Evolutionary conservation across 192 early-diverging fungal species (phyloP).

Genomic region (Backusella morwellensis): DNA sequence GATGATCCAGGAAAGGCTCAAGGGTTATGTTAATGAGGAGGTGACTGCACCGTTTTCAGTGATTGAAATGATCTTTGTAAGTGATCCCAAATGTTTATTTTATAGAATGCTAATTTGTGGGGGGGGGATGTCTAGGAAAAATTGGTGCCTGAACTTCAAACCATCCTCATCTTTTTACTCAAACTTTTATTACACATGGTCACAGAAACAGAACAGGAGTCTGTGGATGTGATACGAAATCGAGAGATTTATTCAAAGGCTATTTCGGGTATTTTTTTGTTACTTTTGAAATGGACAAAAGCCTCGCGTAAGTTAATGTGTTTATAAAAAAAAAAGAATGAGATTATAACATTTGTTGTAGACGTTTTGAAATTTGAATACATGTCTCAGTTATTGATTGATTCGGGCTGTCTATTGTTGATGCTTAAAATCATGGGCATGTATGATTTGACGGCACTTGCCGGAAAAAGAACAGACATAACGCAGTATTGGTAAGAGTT

Average conservation of each 20-base stretch:
- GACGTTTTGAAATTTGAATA: constrained; percentile 74
- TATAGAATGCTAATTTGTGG: too few species aligned
- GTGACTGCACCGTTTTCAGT: background rate
- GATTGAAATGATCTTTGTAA: constrained; percentile 48
- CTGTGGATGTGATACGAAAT: constrained; percentile 57
- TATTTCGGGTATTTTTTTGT: constrained; percentile 64
- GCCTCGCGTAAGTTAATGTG: constrained; percentile 45
- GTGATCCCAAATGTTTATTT: background rate
- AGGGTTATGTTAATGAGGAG: background rate
- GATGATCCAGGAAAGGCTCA: background rate
- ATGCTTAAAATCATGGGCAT: constrained; percentile 83
- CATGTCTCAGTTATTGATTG: constrained; percentile 69
- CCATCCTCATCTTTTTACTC: constrained; percentile 50
- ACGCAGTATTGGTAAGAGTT: constrained; percentile 28
- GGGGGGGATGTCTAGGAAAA: background rate
- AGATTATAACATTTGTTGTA: background rate
- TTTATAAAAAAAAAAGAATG: too few species aligned
- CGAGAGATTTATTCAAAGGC: constrained; percentile 76
- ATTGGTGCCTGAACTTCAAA: constrained; percentile 52
- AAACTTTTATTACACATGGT: constrained; percentile 53
- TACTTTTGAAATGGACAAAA: constrained; percentile 67
- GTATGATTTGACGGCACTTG: constrained; percentile 47
- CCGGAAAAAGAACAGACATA: constrained; percentile 46
- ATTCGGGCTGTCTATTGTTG: constrained; percentile 75
- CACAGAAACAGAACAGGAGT: constrained; percentile 29